phyloP scores from a whole-genome alignment of 441 rosid genomes.

The Jatropha multifida region DNA sequence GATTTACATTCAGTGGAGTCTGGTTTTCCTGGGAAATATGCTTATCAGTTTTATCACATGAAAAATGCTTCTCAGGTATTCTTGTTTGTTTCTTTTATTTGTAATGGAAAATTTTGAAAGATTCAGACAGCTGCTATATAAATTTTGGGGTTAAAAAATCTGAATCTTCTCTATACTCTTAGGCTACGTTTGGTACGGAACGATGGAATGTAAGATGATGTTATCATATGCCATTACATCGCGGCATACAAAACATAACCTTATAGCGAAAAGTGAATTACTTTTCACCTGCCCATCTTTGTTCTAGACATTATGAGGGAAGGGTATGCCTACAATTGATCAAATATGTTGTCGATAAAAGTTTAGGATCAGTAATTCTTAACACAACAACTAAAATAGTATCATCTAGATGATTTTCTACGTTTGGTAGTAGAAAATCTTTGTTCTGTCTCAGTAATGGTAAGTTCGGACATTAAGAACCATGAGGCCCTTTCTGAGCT shows the following conservation, averaged over 20 bases:
- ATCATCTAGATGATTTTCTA: too few species aligned
- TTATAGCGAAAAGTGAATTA: background rate
- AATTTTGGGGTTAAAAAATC: background rate
- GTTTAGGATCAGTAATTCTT: background rate
- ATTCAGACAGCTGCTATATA: background rate
- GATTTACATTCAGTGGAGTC: constrained; percentile 41
- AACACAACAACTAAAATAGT: too few species aligned
- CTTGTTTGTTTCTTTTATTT: background rate
- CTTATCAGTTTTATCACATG: constrained; percentile 69
- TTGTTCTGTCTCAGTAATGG: background rate
- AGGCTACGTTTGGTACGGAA: too few species aligned
- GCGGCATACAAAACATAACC: too few species aligned
- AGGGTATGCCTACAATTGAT: background rate
- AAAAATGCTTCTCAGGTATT: constrained; percentile 76
- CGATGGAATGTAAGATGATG: too few species aligned
- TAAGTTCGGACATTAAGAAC: background rate
- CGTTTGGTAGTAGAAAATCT: too few species aligned
- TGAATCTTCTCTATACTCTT: background rate
- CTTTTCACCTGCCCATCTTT: background rate
- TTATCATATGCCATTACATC: too few species aligned
- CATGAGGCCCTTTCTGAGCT: background rate
- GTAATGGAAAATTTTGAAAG: background rate
- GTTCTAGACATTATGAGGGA: background rate
- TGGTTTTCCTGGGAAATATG: constrained; percentile 41
- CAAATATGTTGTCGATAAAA: background rate